A percentile compares a stretch with the other conserved stretches of the same genome.
These are phyloP conservation scores for Tieghemostelium lacteum DNA, from an alignment of 78 protist species.

Conservation along the genomic window DNA sequence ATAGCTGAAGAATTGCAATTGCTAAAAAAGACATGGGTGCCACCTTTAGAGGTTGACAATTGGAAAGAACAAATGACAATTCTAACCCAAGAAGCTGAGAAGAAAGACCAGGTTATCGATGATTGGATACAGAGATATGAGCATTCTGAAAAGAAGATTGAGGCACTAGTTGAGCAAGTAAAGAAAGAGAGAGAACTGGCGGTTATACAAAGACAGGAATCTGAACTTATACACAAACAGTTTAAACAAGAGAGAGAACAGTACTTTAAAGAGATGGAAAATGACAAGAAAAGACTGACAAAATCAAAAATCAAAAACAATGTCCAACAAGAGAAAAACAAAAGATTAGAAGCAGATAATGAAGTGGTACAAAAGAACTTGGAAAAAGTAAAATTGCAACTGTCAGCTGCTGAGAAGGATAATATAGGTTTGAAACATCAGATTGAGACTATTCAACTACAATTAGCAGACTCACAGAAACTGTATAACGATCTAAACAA, in stretches of 20 bases:
- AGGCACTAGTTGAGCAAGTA: slow-evolving; percentile 2
- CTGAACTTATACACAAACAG: slow-evolving; percentile 8
- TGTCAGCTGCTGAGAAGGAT: slow-evolving; percentile 24
- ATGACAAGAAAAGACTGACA: not conserved
- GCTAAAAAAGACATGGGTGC: slow-evolving; percentile 38
- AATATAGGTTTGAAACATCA: not conserved
- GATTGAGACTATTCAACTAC: not conserved
- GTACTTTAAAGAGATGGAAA: slow-evolving; percentile 1
- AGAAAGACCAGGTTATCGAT: not conserved
- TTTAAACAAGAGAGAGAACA: slow-evolving; percentile 7
- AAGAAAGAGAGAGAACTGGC: slow-evolving; percentile 14
- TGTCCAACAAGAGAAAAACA: not conserved
- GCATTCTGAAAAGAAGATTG: not conserved
- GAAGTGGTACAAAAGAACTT: not conserved
- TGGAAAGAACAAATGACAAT: slow-evolving; percentile 60
- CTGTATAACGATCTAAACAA: not conserved
- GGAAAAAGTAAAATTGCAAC: slow-evolving; percentile 36
- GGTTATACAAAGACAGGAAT: slow-evolving; percentile 3
- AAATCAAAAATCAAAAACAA: slow-evolving; percentile 4
- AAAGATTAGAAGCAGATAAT: not conserved
- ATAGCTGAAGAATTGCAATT: slow-evolving; percentile 13
- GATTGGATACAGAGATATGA: not conserved
- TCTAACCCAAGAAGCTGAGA: slow-evolving; percentile 2
- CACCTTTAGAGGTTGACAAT: slow-evolving; percentile 18
- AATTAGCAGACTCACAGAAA: not conserved